A percentile compares a stretch with the other conserved stretches of the same genome.
Evolutionary conservation across 345 rosid species (phyloP).

Genomic region (Eucalyptus curtisii): DNA sequence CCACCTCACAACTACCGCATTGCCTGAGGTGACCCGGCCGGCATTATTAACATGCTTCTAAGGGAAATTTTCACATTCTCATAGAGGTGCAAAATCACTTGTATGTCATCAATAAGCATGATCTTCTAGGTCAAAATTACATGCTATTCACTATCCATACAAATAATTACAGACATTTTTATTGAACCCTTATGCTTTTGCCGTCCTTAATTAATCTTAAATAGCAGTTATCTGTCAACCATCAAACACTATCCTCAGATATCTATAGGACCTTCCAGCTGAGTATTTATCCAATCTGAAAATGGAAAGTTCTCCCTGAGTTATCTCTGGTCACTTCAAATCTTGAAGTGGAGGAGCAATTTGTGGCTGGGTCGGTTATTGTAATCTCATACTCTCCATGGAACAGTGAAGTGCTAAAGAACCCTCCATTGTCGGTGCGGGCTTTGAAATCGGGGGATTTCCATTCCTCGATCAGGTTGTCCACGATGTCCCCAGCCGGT

Average conservation of each 20-base stretch:
- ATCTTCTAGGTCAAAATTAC: neutral
- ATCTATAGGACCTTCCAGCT: neutral
- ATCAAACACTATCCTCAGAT: neutral
- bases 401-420: slow-evolving; percentile 20
- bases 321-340: slow-evolving; percentile 14
- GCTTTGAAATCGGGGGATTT: neutral
- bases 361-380: slow-evolving; percentile 22
- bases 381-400: slow-evolving; percentile 42
- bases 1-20: neutral
- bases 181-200: neutral
- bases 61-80: neutral
- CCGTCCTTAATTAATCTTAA: neutral
- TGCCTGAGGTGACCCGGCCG: neutral
- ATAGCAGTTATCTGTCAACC: neutral
- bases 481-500: slow-evolving; percentile 41
- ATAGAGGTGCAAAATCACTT: neutral
- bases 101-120: neutral
- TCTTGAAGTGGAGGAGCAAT: slow-evolving; percentile 1
- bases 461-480: slow-evolving; percentile 51
- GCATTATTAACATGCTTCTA: neutral
- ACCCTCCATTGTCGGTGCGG: slow-evolving; percentile 8
- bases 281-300: neutral
- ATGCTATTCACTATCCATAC: neutral
- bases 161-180: neutral
- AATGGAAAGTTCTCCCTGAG: neutral